These are phyloP conservation scores for Arthrobotrys entomopaga DNA, from an alignment of 2,329 filamentous ascomycete species.

Conservation along the genomic window DNA sequence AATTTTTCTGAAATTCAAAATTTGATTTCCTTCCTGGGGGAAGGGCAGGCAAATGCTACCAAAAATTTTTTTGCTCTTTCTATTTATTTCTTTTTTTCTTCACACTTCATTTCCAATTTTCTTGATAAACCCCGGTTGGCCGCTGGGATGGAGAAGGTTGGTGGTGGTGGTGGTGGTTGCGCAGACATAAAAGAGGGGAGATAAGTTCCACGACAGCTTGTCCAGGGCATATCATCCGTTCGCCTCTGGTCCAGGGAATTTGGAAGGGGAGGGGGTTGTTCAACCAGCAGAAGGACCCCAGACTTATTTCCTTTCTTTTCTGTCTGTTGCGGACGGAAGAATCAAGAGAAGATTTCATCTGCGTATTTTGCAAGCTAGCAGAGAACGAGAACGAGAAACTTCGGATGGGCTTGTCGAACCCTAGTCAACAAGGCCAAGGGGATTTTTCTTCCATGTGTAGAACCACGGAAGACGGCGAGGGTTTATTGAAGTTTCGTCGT, in stretches of 20 bases:
- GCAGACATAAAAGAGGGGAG: conserved; percentile 32
- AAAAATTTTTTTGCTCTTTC: background rate
- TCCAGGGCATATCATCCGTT: conserved; percentile 48
- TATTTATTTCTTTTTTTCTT: conserved; percentile 11
- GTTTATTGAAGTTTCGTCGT: background rate
- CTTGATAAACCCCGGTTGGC: conserved; percentile 28
- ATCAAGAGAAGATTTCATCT: conserved; percentile 24
- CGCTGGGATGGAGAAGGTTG: conserved; percentile 8
- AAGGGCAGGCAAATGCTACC: background rate
- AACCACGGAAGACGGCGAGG: conserved; percentile 42
- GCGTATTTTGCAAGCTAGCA: no score
- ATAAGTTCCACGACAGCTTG: conserved; percentile 49
- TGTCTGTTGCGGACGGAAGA: conserved; percentile 23
- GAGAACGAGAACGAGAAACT: conserved; percentile 26
- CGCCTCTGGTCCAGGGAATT: conserved; percentile 33
- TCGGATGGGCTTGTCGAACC: conserved; percentile 41
- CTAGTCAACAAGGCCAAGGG: conserved; percentile 28
- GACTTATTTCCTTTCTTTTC: conserved; percentile 26
- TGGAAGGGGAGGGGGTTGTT: conserved; percentile 34
- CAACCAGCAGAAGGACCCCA: conserved; percentile 28
- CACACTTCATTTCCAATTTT: conserved; percentile 1
- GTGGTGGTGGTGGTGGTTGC: conserved; percentile 33
- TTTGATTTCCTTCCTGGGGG: background rate
- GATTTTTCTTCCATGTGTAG: conserved; percentile 12
- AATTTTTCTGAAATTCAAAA: conserved; percentile 4